Evolutionary conservation across 768 basidiomycete genomes (phyloP), one percentile per base, ranked within the genome.

Genomic region (Strobilomyces echinocephalus): DNA sequence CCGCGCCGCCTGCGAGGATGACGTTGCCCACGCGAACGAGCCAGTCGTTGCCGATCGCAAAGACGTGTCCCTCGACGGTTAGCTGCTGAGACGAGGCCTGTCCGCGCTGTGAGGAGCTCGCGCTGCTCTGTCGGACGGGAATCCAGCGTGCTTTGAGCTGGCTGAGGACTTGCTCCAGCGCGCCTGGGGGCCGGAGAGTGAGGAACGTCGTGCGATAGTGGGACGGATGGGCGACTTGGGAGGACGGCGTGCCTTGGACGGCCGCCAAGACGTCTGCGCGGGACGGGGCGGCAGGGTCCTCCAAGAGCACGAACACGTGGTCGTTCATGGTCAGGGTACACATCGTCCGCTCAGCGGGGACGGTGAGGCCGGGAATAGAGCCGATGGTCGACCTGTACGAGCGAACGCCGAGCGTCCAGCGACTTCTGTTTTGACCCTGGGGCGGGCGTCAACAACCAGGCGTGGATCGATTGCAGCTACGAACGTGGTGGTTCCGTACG

Each of bases 201-300:
- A 91, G 71, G 68, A 88, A 89, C 0, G 89, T 89, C 34, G 81
- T 83, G 6, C 88, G 82, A 61, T 81, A 91, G 63, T 91, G 89
- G 1, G 75, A 60, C 12, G 75, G 77, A 36, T 48, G 69, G 52
- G 39, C 46, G 40, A 58, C 43, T 50, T 60, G 61, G 20, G 56
- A 48, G 7, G 61, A 36, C 55, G 52, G 46, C 61, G 60, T 40
- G 35, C 40, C 36, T 35, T 64, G 54, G 38, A 62, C 74, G 10
- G 50, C 30, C 26, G 63, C 58, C 12, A 70, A 49, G 20, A 86
- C 76, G 52, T 89, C 88, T 48, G 78, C 79, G 54, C 83, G 79
- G 34, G 76, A 80, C 1, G 87, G 89, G 10, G 87, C 87, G 10
- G 76, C 71, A 33, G 86, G 85, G 66, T 91, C 88, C 61, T 91